These are phyloP conservation scores for Chaetomium strumarium DNA, from an alignment of 2,329 filamentous ascomycete genomes.

Conservation along the genomic window DNA sequence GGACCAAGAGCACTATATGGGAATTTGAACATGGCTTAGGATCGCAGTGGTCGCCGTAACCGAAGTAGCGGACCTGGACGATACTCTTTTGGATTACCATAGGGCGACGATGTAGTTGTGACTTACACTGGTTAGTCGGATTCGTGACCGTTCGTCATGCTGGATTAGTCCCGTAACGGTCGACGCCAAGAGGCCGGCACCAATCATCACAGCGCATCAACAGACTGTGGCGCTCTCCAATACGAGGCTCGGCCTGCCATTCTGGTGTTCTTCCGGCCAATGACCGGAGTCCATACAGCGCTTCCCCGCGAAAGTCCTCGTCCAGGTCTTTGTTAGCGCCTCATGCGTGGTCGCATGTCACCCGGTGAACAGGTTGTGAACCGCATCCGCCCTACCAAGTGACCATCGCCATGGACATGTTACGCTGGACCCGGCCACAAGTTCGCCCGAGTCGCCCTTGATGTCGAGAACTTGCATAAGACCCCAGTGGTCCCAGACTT, in stretches of 20 bases:
- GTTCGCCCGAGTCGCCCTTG: too few species aligned
- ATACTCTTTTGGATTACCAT: too few species aligned
- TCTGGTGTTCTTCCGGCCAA: slow-evolving; percentile 3
- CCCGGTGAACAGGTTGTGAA: not conserved
- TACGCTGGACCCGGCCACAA: too few species aligned
- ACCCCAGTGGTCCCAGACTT: not conserved
- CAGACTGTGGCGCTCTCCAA: slow-evolving; percentile 2
- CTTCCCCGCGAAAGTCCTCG: slow-evolving; percentile 6
- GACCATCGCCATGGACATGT: too few species aligned
- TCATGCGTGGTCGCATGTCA: not conserved
- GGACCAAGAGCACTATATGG: too few species aligned
- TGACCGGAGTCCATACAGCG: not conserved
- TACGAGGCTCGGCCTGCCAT: slow-evolving; percentile 9
- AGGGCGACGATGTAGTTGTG: too few species aligned
- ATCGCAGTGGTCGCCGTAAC: too few species aligned
- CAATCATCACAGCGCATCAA: not conserved
- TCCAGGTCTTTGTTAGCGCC: not conserved
- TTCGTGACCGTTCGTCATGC: too few species aligned
- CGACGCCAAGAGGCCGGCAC: slow-evolving; percentile 1
- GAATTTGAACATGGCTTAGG: too few species aligned
- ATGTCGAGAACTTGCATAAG: too few species aligned
- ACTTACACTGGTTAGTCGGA: too few species aligned
- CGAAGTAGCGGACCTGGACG: too few species aligned
- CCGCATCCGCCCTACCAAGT: not conserved
- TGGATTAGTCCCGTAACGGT: not conserved